phyloP scores from a whole-genome alignment of 441 rosid genomes.

The Syzygium syzygioides region DNA sequence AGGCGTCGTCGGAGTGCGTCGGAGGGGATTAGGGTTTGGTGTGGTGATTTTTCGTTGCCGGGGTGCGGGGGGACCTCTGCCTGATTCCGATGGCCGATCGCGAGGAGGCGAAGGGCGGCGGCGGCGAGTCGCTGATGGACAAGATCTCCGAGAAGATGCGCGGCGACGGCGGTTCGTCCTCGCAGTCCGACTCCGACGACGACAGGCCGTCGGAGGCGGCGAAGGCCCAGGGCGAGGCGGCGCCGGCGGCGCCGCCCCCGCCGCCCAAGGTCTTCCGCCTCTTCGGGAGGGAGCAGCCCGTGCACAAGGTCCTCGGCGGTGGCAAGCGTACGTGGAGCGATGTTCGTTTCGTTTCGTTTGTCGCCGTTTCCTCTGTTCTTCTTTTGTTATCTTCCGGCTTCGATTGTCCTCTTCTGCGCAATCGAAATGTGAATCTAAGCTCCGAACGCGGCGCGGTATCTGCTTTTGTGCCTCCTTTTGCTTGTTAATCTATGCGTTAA shows the following conservation, averaged over 20 bases:
- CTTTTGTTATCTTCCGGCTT: not conserved
- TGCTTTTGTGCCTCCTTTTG: not conserved
- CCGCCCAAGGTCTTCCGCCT: constrained; percentile 4
- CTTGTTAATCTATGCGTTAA: not conserved
- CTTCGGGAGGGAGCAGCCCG: constrained; percentile 13
- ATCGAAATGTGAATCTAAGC: not conserved
- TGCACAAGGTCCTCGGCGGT: constrained; percentile 13
- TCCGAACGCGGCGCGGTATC: not conserved
- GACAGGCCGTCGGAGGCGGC: constrained; percentile 12
- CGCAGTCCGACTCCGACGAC: constrained; percentile 63
- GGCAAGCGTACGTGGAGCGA: constrained; percentile 6
- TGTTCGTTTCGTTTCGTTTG: not conserved
- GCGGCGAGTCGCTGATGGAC: constrained; percentile 45
- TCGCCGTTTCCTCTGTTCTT: not conserved
- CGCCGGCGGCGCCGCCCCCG: not conserved
- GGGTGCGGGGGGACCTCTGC: not conserved
- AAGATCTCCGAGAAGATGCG: constrained; percentile 68
- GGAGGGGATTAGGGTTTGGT: constrained; percentile 6
- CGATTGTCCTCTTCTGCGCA: not conserved
- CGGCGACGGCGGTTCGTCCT: constrained; percentile 37
- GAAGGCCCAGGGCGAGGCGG: not conserved
- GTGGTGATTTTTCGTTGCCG: not conserved
- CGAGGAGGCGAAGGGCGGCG: constrained; percentile 31
- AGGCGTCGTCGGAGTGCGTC: not conserved
- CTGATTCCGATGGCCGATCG: constrained; percentile 53